These are phyloP conservation scores for Limtongia smithiae DNA, from an alignment of 805 yeast species.

Conservation along the genomic window DNA sequence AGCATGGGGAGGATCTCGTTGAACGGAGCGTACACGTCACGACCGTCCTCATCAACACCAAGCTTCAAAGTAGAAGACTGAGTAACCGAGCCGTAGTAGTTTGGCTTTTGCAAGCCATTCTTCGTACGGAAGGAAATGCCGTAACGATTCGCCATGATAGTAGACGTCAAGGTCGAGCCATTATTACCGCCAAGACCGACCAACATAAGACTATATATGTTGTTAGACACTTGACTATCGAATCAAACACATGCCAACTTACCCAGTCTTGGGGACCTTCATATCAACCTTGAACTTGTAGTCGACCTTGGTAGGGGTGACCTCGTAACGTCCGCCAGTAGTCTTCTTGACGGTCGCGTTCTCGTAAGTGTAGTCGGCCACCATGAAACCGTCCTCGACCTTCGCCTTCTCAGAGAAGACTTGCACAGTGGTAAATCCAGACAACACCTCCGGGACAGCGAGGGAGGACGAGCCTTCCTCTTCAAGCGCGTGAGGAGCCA, in stretches of 20 bases:
- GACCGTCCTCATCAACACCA: constrained; percentile 77
- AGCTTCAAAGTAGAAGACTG: constrained; percentile 86
- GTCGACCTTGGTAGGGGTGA: constrained; percentile 67
- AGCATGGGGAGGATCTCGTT: constrained; percentile 84
- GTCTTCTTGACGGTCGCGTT: constrained; percentile 47
- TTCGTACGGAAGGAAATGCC: constrained; percentile 75
- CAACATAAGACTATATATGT: constrained; percentile 56
- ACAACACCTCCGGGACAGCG: constrained; percentile 36
- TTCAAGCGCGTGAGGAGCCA: constrained; percentile 37
- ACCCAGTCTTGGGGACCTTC: constrained; percentile 70
- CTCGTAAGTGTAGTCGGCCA: constrained; percentile 64
- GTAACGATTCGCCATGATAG: constrained; percentile 80
- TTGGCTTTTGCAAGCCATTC: constrained; percentile 69
- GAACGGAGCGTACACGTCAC: constrained; percentile 90
- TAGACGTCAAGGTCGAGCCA: constrained; percentile 85
- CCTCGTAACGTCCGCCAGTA: constrained; percentile 43
- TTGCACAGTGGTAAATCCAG: constrained; percentile 47
- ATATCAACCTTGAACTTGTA: constrained; percentile 85
- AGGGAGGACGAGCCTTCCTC: constrained; percentile 31
- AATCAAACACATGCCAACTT: too few species aligned
- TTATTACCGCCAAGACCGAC: constrained; percentile 97
- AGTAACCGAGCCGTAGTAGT: constrained; percentile 91
- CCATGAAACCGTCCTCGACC: constrained; percentile 45
- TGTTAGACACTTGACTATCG: too few species aligned
- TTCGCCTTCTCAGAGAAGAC: constrained; percentile 52